Base-by-base conservation (phyloP, 768 basidiomycete species). In the Lactarius sanguifluus region DNA sequence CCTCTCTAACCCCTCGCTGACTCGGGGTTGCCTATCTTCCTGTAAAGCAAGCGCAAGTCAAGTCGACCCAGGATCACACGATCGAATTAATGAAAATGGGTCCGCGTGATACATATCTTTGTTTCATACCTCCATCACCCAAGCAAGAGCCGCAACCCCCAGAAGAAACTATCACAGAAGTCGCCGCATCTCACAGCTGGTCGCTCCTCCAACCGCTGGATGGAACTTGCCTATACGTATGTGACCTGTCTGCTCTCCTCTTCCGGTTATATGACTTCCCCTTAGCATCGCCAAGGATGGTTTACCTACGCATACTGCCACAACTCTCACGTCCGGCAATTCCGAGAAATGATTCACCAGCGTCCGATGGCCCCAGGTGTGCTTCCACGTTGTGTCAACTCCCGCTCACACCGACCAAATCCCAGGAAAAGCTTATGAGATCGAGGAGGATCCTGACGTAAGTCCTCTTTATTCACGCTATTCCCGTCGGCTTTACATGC, bases 251-350 rank as follows among this genome's bases (percentile, higher is more conserved):
- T 73, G 74, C 73, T 70, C 73, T 74, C 50, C 71, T 61, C 28
- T 65, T 62, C 30, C 6, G 57, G 64, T 61, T 55, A 63, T 59
- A 41, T 66, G 40, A 52, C 56, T n/a, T 57, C 58, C 61, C 6
- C 62, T 69, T 79, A 94, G 89, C 87, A 89, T 75, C 86, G 86
- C 71, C 91, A 94, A 81, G 86, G 89, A 45, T 97, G 95, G 95
- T 98, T 98, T 81, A 98, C 95, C 43, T 98, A 98, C 79, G 89
- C 93, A 58, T 97, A 92, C 77, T 94, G 96, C 80, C 95, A 99
- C 79, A 92, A 95, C 76, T 84, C 87, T 60, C 89, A 97, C 78
- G 94, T 98, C 68, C 89, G 96, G 65, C 97, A 99, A 78, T 99
- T 98, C 82, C 91, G 91, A 77, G 94, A 95, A 76, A 80, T 90